Base-by-base conservation (phyloP, 345 rosid species). In the Microthlaspi erraticum region DNA sequence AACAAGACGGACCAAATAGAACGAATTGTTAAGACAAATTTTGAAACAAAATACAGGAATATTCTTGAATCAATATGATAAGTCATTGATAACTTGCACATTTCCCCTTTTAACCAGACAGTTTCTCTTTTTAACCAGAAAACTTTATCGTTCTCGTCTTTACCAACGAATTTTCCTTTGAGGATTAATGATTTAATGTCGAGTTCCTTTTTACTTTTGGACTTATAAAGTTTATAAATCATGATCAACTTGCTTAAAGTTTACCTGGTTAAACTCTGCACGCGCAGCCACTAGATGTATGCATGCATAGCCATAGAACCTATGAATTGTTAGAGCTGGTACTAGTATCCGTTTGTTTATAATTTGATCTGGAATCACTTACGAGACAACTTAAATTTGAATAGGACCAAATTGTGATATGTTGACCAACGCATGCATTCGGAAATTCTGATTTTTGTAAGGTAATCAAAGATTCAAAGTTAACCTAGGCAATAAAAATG, bases 241-340 rank as follows among this genome's bases (percentile, higher is more conserved):
- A 60, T 69, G 55, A 76, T 64, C 55, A 76, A 76, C 66, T 75
- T 75, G 73, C 52, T 53, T 52, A 75, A 44, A 75, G 73, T 39
- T 60, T 68, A 67, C 78, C 62, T 52, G 78, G 62, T 67, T 75
- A 69, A 16, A 46, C 53, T 62, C 58, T 70, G 79, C 79, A 75
- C 74, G 79, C 79, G 75, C 52, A 75, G 44, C 65, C 79, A 68
- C 65, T 54, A 31, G 20, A 36, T 65, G 29, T 46, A 57, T 65
- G 52, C 60, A 58, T 74, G 66, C 42, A 45, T 59, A 70, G 36
- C 23, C 23, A 19, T 66, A 39, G 4, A 74, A 32, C 34, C 39
- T 42, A 51, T 66, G 1, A 32, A 18, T 32, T 38, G n/a, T 46
- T 39, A 39, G 41, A 49, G 72, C 19, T 73, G 18, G 37, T 58